Percentiles rank a stretch among this genome's conserved stretches.
phyloP scores from a whole-genome alignment of 2,329 filamentous ascomycete genomes.

The Aspergillus chevalieri region DNA sequence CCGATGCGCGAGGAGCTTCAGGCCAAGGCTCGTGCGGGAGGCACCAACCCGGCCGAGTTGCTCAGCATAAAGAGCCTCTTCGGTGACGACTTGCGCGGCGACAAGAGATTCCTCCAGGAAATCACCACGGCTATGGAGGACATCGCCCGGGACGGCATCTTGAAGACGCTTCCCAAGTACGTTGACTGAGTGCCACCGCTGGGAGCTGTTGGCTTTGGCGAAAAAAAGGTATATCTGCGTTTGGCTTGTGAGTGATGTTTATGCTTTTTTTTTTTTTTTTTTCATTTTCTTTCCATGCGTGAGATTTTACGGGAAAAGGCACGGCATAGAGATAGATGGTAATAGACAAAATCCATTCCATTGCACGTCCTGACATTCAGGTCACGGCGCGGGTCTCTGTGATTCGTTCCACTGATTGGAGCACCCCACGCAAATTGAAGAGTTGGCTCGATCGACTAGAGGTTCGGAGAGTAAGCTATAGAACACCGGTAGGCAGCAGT shows the following conservation, averaged over 20 bases:
- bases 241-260: constrained; percentile 7
- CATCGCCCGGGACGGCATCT: constrained; percentile 43
- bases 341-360: constrained; percentile 6
- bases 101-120: constrained; percentile 45
- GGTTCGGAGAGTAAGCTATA: no score
- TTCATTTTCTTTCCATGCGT: constrained; percentile 7
- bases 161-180: constrained; percentile 48
- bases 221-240: constrained; percentile 7
- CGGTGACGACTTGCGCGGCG: constrained; percentile 46
- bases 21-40: constrained; percentile 41
- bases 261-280: constrained; percentile 8
- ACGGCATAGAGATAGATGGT: constrained; percentile 14
- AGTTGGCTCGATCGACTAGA: no score
- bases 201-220: constrained; percentile 3
- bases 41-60: constrained; percentile 37
- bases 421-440: no score
- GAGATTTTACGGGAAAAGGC: no score
- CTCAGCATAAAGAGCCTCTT: constrained; percentile 46
- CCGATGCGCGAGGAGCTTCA: constrained; percentile 46
- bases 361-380: background rate
- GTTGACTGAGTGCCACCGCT: constrained; percentile 25
- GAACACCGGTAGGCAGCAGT: no score
- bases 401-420: background rate
- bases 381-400: background rate
- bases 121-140: constrained; percentile 44